Percentiles rank a stretch among this genome's conserved stretches.
Conservation (phyloP, 2,329 filamentous ascomycete species). For the Monosporascus sp. region DNA sequence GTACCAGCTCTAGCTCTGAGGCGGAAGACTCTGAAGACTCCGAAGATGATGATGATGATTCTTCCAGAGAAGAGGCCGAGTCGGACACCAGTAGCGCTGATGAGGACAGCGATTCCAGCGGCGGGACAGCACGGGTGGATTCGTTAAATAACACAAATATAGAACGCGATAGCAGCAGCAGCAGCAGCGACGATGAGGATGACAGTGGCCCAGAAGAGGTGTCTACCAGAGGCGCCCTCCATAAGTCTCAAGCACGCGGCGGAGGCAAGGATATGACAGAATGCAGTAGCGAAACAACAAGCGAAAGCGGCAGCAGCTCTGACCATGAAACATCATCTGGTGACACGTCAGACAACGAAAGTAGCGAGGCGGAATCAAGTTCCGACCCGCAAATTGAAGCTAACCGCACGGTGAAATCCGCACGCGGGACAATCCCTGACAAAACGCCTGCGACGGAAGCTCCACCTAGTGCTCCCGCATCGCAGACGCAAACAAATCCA, state of each 20-base stretch:
- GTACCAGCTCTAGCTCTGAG: slow-evolving; percentile 20
- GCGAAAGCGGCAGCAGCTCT: slow-evolving; percentile 7
- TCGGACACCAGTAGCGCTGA: slow-evolving; percentile 9
- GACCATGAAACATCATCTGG: slow-evolving; percentile 14
- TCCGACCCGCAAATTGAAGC: slow-evolving; percentile 8
- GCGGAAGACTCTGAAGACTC: slow-evolving; percentile 11
- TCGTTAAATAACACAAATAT: slow-evolving; percentile 1
- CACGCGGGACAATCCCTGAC: not conserved
- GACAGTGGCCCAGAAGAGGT: slow-evolving; percentile 21
- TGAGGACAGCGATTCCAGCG: slow-evolving; percentile 11
- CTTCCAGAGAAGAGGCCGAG: slow-evolving; percentile 7
- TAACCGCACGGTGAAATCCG: not conserved
- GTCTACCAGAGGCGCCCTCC: not conserved
- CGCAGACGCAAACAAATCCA: not conserved
- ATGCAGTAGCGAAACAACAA: not conserved
- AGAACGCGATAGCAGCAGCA: slow-evolving; percentile 5
- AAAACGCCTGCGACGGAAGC: not conserved
- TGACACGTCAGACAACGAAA: slow-evolving; percentile 11
- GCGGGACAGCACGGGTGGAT: not conserved
- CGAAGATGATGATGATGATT: slow-evolving; percentile 5
- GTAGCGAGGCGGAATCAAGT: slow-evolving; percentile 6
- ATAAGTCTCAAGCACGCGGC: not conserved
- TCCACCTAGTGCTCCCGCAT: not conserved
- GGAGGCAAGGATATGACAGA: not conserved
- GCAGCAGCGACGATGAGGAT: slow-evolving; percentile 10